These are phyloP conservation scores for Astragalus membranaceus DNA, from an alignment of 306 rosid genomes.

Conservation along the genomic window DNA sequence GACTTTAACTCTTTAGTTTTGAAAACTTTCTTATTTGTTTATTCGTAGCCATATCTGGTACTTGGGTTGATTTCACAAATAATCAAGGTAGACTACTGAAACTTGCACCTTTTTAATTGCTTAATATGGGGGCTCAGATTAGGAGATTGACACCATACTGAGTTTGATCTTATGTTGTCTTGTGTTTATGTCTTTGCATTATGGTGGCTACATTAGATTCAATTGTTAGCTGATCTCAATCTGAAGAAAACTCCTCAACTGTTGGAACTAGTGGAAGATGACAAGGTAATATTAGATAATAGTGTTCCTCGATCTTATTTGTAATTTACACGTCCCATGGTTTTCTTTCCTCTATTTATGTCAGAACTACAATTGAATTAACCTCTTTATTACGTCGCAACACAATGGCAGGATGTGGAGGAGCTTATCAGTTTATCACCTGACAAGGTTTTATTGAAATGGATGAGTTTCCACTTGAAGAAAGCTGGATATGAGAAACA, in stretches of 20 bases:
- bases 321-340: neutral
- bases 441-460: conserved; percentile 87
- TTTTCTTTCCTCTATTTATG: conserved; percentile 7
- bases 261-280: no score
- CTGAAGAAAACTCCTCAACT: no score
- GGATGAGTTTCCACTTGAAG: conserved; percentile 98
- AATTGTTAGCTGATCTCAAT: no score
- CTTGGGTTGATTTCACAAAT: conserved; percentile 97
- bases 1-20: neutral
- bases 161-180: no score
- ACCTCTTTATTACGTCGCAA: conserved; percentile 3
- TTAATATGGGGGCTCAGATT: no score
- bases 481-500: no score
- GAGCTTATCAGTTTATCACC: conserved; percentile 93
- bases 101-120: no score
- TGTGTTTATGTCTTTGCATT: no score
- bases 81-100: conserved; percentile 60
- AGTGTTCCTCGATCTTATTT: no score
- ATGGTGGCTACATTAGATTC: no score
- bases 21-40: conserved; percentile 9
- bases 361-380: neutral
- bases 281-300: no score
- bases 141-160: no score
- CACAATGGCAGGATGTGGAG: conserved; percentile 79
- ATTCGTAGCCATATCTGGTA: conserved; percentile 73